These are phyloP conservation scores for Fusarium begoniae DNA, from an alignment of 2,329 filamentous ascomycete genomes.

Conservation along the genomic window DNA sequence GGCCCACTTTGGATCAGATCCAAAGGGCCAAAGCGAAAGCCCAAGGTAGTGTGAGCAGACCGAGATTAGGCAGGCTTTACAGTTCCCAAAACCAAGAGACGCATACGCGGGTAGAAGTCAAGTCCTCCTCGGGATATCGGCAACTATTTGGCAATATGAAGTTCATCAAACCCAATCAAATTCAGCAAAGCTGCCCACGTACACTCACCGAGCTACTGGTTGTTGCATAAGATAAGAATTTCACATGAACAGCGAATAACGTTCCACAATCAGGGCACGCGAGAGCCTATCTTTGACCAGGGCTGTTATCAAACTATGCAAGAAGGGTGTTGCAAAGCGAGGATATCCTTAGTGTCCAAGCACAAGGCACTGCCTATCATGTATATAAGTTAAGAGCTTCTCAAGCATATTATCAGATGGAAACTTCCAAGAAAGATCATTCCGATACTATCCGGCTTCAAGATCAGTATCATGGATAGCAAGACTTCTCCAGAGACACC, in stretches of 20 bases:
- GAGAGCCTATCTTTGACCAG: too few relatives aligned
- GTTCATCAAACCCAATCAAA: background rate
- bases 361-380: too few relatives aligned
- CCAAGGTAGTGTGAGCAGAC: too few relatives aligned
- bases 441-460: background rate
- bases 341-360: background rate
- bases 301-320: too few relatives aligned
- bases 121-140: background rate
- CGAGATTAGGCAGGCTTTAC: background rate
- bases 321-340: too few relatives aligned
- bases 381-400: background rate
- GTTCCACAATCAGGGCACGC: background rate
- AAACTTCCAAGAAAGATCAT: rapidly evolving
- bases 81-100: background rate
- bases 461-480: background rate
- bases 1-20: background rate
- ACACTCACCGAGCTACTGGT: too few relatives aligned
- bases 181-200: background rate
- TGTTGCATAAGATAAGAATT: background rate
- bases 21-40: rapidly evolving
- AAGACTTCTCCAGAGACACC: background rate
- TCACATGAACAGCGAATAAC: background rate
- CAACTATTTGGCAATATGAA: background rate
- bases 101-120: rapidly evolving
- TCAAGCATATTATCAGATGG: rapidly evolving